Evolutionary conservation across 2,329 filamentous ascomycete species (phyloP), one percentile per base, ranked within the genome.

Genomic region (Nigrospora sphaerica): DNA sequence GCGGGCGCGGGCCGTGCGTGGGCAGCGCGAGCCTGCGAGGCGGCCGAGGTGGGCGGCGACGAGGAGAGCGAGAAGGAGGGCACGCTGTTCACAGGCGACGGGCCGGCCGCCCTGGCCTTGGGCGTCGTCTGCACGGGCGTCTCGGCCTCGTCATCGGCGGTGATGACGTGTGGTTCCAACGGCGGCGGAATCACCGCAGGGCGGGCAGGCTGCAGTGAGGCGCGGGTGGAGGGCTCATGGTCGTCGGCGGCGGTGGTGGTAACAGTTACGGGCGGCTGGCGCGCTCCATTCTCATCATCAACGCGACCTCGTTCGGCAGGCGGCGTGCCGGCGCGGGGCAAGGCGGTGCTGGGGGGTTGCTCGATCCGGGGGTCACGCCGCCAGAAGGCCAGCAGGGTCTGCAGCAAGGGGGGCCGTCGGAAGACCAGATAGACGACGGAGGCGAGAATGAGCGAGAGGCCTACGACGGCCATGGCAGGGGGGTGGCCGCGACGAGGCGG

Each of bases 361-460:
- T 55, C 47, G 41, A 61, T 57, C 43, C 40, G 52, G 39, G 60
- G 57, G 31, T 58, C 42, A 37, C 57, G 53, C 37, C 57, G 56
- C 57, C 61, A 67, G 42, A 62, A 41, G 12, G 56, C 53, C 32
- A 71, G 54, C 35, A 73, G 62, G 12, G 61, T 62, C 53, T 68
- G 67, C 41, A 79, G 62, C 64, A 77, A 73, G 39, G 70, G 64
- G 42, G 73, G 75, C 46, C 74, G 74, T 36, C 73, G 72, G 50
- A 83, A 69, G 55, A 75, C 65, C 52, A 83, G 62, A 56, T 75
- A 77, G 39, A 83, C 71, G 46, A 83, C 65, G 1, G 80, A 80
- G 38, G 75, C 80, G 52, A 85, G 61, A 56, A 85, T 69, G 52
- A 85, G 68, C n/a, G 80, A 80, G 52, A 83, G 63, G 52, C 78